Conservation (phyloP, 2,329 filamentous ascomycete genomes). For the Talaromyces sp. region DNA sequence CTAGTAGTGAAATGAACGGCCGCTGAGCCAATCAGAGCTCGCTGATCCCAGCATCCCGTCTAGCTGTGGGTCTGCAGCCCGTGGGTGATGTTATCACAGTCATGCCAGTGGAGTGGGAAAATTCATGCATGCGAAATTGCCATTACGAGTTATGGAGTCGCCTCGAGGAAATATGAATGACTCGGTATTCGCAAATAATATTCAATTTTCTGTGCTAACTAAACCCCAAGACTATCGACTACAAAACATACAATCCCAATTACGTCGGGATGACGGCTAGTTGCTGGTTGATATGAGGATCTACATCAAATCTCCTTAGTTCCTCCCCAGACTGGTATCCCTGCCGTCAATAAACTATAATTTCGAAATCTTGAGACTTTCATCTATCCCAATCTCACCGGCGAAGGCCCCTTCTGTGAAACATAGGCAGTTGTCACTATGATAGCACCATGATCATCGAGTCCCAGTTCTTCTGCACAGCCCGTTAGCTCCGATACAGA, state of each 20-base stretch:
- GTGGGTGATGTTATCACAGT: conserved; percentile 6
- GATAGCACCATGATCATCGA: neutral
- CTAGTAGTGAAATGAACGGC: neutral
- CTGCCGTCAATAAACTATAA: conserved; percentile 4
- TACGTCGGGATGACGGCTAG: conserved; percentile 9
- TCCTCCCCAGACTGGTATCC: conserved; percentile 3
- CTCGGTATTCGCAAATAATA: too few relatives aligned
- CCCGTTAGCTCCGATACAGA: conserved; percentile 9
- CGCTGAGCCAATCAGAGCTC: neutral
- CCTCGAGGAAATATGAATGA: neutral
- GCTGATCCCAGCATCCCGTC: neutral
- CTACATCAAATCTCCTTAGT: conserved; percentile 5
- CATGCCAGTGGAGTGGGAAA: neutral
- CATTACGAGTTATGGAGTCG: too few relatives aligned
- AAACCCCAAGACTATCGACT: too few relatives aligned
- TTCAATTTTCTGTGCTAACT: too few relatives aligned
- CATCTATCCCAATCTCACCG: too few relatives aligned
- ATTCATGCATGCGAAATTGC: neutral
- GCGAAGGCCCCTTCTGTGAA: too few relatives aligned
- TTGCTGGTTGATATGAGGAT: conserved; percentile 13
- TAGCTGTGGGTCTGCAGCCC: neutral
- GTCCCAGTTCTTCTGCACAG: neutral
- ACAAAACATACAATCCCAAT: neutral
- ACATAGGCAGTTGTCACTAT: neutral
- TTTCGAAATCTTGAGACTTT: too few relatives aligned